Evolutionary conservation across 306 rosid genomes (phyloP), one percentile per base, ranked within the genome.

Genomic region (Cyclanthera cordifolia): DNA sequence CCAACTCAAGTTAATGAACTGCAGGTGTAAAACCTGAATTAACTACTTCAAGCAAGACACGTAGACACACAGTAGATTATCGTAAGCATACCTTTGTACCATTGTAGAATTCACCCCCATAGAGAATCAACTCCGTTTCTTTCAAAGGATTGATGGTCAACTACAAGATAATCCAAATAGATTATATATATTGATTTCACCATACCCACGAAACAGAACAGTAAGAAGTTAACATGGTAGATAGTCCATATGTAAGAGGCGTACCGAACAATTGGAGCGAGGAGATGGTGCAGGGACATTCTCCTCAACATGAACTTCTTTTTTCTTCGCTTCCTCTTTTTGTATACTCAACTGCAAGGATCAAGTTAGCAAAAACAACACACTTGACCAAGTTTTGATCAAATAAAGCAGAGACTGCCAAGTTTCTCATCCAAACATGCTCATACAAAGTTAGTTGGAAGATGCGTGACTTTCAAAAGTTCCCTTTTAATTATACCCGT

Each of bases 61-160:
- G 23, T 6, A 61, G n/a, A 4, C 46, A 12, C 32, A 50, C 5
- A 8, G 30, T 51, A 17, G 5, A 57, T 1, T 16, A 15, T 37
- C 41, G 16, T 45, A 49, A 73, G 4, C 80, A 56, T 71, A 91
- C 99, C 96, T 90, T 93, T 70, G 84, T 86, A 19, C 99, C 99
- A 27, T 93, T 93, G 84, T 93, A 93, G 75, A 93, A 93, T 82
- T 93, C 99, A 37, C 99, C 99, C 60, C 99, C 99, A 15, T 86
- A 85, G 19, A 93, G 88, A 75, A 93, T 71, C 75, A 90, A 77
- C 75, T 93, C 99, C 2, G 96, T 83, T 72, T 93, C 99, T 78
- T 93, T 93, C 90, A 90, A 78, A 20, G 96, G 99, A 90, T 90
- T 93, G 25, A 93, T 79, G 20, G 76, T 84, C 54, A 93, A 81